Evolutionary conservation across 495 filamentous ascomycete species (phyloP).

Genomic region (Aspergillus taichungensis): DNA sequence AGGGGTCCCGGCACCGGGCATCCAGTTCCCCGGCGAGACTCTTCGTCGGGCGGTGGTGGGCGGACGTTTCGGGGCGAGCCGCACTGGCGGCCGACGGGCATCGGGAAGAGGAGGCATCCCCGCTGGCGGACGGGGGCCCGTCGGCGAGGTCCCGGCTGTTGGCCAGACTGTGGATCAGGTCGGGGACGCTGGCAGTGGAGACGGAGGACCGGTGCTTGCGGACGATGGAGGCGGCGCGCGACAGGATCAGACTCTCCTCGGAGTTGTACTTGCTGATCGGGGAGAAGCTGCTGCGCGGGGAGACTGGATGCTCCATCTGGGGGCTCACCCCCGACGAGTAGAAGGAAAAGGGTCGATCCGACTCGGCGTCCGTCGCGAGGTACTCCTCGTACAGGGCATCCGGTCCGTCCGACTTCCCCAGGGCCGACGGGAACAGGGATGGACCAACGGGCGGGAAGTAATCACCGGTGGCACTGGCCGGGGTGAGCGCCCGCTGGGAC

Average conservation of each 20-base stretch:
- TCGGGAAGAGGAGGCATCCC: too few species aligned
- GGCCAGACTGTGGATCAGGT: constrained; percentile 42
- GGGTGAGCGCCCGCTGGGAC: constrained; percentile 27
- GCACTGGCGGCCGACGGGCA: too few species aligned
- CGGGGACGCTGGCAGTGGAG: constrained; percentile 48
- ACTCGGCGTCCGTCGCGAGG: constrained; percentile 35
- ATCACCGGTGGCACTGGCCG: constrained; percentile 22
- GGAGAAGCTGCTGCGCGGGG: constrained; percentile 44
- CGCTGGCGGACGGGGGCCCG: constrained; percentile 7
- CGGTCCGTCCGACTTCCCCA: constrained; percentile 26
- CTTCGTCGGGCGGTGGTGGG: constrained; percentile 34
- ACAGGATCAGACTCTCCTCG: constrained; percentile 47
- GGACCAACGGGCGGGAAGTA: constrained; percentile 32
- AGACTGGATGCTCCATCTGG: constrained; percentile 30
- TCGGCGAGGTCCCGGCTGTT: constrained; percentile 38
- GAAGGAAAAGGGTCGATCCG: constrained; percentile 37
- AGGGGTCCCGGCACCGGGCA: constrained; percentile 19
- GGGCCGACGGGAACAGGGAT: constrained; percentile 19
- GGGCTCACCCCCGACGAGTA: constrained; percentile 29
- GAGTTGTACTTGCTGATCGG: constrained; percentile 52
- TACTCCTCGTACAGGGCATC: constrained; percentile 44
- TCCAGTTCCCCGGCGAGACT: constrained; percentile 29
- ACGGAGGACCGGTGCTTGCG: constrained; percentile 47
- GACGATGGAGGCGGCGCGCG: constrained; percentile 37
- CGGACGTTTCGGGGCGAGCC: constrained; percentile 18